Evolutionary conservation across 495 filamentous ascomycete genomes (phyloP).

Genomic region (Podospora pseudocomata): DNA sequence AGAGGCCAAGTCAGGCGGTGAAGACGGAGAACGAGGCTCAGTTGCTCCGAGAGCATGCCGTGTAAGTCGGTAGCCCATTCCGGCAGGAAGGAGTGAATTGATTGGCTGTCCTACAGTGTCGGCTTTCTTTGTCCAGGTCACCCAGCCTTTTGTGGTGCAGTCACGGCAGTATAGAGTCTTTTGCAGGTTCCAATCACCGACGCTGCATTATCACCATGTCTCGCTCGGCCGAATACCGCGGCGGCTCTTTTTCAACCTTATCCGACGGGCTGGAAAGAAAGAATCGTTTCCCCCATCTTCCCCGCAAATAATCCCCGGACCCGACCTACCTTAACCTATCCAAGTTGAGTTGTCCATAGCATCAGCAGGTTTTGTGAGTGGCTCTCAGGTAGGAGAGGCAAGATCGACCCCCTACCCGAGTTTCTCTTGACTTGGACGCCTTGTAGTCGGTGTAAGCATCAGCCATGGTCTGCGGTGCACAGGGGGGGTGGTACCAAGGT

Average conservation of each 20-base stretch:
- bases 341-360: neutral
- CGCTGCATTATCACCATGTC: conserved; percentile 1
- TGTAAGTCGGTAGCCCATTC: neutral
- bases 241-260: neutral
- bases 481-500: neutral
- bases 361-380: neutral
- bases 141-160: neutral
- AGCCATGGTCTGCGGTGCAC: neutral
- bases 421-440: neutral
- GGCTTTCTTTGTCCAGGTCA: neutral
- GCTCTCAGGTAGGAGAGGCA: neutral
- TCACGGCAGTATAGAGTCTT: too few species aligned
- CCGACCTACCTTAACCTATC: too few species aligned
- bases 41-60: neutral
- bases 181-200: neutral
- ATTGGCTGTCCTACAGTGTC: neutral
- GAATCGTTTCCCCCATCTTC: neutral
- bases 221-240: neutral
- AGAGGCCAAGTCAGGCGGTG: neutral
- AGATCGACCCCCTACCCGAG: neutral
- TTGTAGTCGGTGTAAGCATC: neutral
- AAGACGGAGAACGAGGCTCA: neutral
- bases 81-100: neutral
- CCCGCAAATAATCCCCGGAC: neutral
- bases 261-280: neutral